These are phyloP conservation scores for Backusella liffmaniae DNA, from an alignment of 192 early-diverging fungal genomes.

Conservation along the genomic window DNA sequence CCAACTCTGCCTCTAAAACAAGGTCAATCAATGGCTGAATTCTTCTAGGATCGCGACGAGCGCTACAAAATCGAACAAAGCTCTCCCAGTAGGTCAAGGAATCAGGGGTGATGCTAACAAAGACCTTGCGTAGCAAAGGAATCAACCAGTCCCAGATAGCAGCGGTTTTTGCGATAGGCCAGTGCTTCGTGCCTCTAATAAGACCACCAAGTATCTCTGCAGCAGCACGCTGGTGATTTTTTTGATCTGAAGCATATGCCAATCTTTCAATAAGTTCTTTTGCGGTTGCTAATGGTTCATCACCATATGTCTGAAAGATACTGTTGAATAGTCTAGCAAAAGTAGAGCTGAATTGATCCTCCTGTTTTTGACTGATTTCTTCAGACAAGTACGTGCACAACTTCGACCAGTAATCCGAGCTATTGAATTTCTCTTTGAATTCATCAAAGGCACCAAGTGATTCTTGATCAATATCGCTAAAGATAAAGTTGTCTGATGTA, in stretches of 20 bases:
- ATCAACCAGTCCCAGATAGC: slow-evolving; percentile 71
- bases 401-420: slow-evolving; percentile 66
- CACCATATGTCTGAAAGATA: slow-evolving; percentile 63
- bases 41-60: slow-evolving; percentile 74
- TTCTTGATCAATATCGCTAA: slow-evolving; percentile 50
- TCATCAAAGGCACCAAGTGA: slow-evolving; percentile 57
- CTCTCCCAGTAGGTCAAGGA: slow-evolving; percentile 75
- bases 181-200: slow-evolving; percentile 88
- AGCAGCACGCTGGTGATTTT: slow-evolving; percentile 77
- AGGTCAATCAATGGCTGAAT: slow-evolving; percentile 70
- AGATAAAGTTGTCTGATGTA: slow-evolving; percentile 38
- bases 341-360: slow-evolving; percentile 62
- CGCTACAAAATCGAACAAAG: slow-evolving; percentile 58
- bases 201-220: slow-evolving; percentile 79
- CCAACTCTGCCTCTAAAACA: slow-evolving; percentile 63
- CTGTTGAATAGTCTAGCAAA: slow-evolving; percentile 66
- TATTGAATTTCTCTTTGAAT: slow-evolving; percentile 51
- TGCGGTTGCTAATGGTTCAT: slow-evolving; percentile 51
- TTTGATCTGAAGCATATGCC: slow-evolving; percentile 57
- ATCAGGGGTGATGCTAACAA: slow-evolving; percentile 71
- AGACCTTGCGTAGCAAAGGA: slow-evolving; percentile 58
- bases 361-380: slow-evolving; percentile 59
- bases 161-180: slow-evolving; percentile 48
- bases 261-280: slow-evolving; percentile 56
- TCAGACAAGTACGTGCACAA: slow-evolving; percentile 64